Evolutionary conservation across 2,329 filamentous ascomycete genomes (phyloP).

Genomic region (Thelonectria olida): DNA sequence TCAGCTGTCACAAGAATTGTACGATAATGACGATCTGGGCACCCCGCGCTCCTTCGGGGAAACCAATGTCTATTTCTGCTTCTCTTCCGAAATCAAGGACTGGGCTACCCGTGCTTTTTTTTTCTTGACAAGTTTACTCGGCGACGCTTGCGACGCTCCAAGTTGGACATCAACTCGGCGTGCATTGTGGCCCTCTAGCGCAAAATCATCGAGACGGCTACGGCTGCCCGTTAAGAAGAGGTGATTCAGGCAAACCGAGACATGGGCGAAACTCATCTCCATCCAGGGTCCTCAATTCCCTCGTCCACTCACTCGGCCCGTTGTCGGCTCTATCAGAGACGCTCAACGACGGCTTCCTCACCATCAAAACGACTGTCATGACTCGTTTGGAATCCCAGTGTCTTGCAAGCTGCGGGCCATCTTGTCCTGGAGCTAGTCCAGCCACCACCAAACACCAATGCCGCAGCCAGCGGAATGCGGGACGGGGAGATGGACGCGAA

Average conservation of each 20-base stretch:
- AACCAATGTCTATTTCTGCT: too few species aligned
- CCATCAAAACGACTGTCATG: not conserved
- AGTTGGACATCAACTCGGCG: not conserved
- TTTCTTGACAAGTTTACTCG: not conserved
- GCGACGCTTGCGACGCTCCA: not conserved
- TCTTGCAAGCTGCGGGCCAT: not conserved
- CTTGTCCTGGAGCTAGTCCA: not conserved
- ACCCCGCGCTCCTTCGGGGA: too few species aligned
- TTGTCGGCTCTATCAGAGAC: conserved; percentile 8
- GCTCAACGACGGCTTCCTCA: not conserved
- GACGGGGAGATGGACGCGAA: not conserved
- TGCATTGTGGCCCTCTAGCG: not conserved
- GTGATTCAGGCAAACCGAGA: not conserved
- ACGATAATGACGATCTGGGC: too few species aligned
- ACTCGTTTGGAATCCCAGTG: not conserved
- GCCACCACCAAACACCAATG: not conserved
- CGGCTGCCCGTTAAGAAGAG: not conserved
- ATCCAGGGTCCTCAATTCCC: not conserved
- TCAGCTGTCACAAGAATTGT: too few species aligned
- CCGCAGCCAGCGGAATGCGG: not conserved
- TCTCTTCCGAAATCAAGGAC: not conserved
- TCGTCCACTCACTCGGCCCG: conserved; percentile 7
- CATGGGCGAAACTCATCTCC: conserved; percentile 1
- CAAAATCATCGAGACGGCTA: not conserved
- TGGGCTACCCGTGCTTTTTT: not conserved